phyloP scores from a whole-genome alignment of 2,329 filamentous ascomycete species.

The Lachnellula suecica region DNA sequence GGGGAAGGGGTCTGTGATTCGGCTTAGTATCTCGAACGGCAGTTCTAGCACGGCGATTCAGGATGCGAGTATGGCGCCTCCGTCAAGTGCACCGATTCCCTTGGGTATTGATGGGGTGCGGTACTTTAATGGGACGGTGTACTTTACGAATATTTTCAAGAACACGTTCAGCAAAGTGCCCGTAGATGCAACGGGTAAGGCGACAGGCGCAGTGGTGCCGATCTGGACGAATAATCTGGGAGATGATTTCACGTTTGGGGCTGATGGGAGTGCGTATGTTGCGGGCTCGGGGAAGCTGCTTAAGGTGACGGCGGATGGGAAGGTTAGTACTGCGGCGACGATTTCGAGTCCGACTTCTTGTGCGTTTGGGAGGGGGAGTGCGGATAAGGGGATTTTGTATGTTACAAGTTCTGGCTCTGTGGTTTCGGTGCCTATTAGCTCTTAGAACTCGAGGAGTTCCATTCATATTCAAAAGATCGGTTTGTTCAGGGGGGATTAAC shows the following conservation, averaged over 20 bases:
- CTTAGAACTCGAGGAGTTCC: no score
- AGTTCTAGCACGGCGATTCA: neutral
- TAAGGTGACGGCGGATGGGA: slow-evolving; percentile 12
- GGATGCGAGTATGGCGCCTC: neutral
- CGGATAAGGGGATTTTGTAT: slow-evolving; percentile 16
- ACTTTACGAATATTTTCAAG: slow-evolving; percentile 14
- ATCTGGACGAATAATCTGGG: slow-evolving; percentile 9
- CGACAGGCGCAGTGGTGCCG: slow-evolving; percentile 4
- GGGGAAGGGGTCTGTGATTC: neutral
- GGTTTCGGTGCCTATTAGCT: slow-evolving; percentile 48
- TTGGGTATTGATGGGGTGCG: slow-evolving; percentile 12
- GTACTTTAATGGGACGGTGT: slow-evolving; percentile 6
- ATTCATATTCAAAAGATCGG: no score
- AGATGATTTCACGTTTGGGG: slow-evolving; percentile 14
- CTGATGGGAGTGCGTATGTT: slow-evolving; percentile 11
- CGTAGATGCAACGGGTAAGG: slow-evolving; percentile 12
- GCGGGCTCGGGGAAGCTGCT: slow-evolving; percentile 10
- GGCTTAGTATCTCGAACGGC: neutral
- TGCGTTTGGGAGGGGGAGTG: slow-evolving; percentile 12
- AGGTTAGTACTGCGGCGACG: slow-evolving; percentile 5
- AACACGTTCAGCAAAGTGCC: slow-evolving; percentile 12
- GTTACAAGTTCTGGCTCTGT: slow-evolving; percentile 1
- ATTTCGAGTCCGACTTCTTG: slow-evolving; percentile 10
- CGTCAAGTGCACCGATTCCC: slow-evolving; percentile 1
- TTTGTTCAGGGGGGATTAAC: no score